Evolutionary conservation across 805 yeast species (phyloP).

Genomic region (Teunomyces aglyptinius): DNA sequence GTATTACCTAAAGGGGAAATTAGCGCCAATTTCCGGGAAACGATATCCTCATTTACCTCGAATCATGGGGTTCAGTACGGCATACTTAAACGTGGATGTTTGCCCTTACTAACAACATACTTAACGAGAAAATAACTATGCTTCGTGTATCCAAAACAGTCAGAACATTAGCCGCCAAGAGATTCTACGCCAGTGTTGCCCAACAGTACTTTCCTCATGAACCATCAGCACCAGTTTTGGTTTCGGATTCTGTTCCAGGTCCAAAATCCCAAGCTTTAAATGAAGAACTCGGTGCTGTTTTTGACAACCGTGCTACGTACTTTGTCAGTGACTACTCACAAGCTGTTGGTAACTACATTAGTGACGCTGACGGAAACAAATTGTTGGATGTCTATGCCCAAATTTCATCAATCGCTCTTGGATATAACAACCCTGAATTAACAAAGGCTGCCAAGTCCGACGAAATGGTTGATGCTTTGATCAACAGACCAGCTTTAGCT

Average conservation of each 20-base stretch:
- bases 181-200: constrained; percentile 16
- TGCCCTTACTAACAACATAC: background rate
- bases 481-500: constrained; percentile 45
- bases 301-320: constrained; percentile 42
- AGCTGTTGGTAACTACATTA: constrained; percentile 40
- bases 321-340: constrained; percentile 40
- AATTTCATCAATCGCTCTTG: constrained; percentile 43
- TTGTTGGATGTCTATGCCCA: constrained; percentile 43
- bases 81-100: background rate
- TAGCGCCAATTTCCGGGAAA: constrained; percentile 1
- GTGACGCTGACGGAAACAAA: constrained; percentile 42
- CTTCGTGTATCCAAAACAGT: constrained; percentile 6
- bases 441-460: constrained; percentile 36
- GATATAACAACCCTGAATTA: constrained; percentile 44
- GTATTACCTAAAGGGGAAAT: background rate
- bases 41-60: background rate
- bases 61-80: background rate
- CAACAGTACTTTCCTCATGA: constrained; percentile 36
- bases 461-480: constrained; percentile 41
- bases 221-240: constrained; percentile 30
- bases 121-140: constrained; percentile 1
- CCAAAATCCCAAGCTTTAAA: constrained; percentile 31
- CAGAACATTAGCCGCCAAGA: background rate
- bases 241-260: constrained; percentile 37
- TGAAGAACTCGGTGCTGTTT: constrained; percentile 35